Evolutionary conservation across 23 red algal species (phyloP), one percentile per base, ranked within the genome.

Genomic region (Gracilaria gracilis): DNA sequence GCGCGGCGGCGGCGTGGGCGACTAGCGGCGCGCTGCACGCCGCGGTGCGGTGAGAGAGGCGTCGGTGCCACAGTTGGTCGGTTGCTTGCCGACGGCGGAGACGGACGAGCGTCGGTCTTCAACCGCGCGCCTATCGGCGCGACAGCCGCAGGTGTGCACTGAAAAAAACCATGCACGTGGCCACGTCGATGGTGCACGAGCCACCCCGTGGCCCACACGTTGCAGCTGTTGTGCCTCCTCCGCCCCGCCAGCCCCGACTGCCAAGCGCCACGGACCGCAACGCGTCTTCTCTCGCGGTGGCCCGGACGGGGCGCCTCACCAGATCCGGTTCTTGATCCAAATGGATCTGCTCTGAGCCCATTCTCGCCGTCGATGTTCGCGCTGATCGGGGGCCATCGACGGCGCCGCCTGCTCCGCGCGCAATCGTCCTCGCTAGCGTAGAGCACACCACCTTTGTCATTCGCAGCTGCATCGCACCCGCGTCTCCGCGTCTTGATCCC

Each of bases 341-440:
- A 31, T 20, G 40, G 42, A 1, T 50, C 25, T n/a, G n/a, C n/a
- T 0, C 0, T 2, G 72, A 77, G 72, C 72, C 27, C 27, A 2
- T 77, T 77, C 16, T 28, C 72, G 72, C 72, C 72, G 72, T 77
- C 72, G 72, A 46, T 25, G 72, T 35, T 1, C 36, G 69, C 36
- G 36, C 27, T 77, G 62, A 3, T 15, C 2, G 16, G 24, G 7
- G 14, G 33, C 62, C 72, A 77, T 77, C 72, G 39, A 28, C 38
- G 72, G 1, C 39, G 42, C 29, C 24, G 59, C 59, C 27, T 5
- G 25, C 61, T 32, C 24, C 25, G 2, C 32, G 61, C 61, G 61
- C 25, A 9, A 4, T 7, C 42, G 42, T 11, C 42, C 55, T 14
- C 24, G 31, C 25, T 14, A 24, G 31, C 25, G 25, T 2, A 64